Conservation (phyloP, 2,329 filamentous ascomycete species). For the Fusarium virguliforme region DNA sequence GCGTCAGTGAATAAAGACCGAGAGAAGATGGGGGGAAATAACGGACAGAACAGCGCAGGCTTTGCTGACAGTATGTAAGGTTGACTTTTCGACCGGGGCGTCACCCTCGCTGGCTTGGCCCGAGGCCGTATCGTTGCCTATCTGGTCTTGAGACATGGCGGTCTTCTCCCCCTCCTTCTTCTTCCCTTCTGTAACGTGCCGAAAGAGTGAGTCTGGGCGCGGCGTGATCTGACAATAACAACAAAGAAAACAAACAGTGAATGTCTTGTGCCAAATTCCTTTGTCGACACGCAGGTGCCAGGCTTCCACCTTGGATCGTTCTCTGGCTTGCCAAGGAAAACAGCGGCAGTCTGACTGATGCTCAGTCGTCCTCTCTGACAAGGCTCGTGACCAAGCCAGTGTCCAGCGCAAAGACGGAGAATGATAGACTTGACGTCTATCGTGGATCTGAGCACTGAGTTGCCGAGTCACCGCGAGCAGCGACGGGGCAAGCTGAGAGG, state of each 20-base stretch:
- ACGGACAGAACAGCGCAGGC: conserved; percentile 18
- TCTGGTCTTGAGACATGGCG: not conserved
- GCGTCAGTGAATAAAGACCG: too few relatives aligned
- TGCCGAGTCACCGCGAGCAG: conserved; percentile 1
- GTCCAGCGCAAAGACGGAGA: not conserved
- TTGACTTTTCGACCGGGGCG: too few relatives aligned
- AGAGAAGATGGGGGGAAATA: too few relatives aligned
- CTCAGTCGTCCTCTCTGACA: conserved; percentile 3
- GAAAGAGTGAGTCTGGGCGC: too few relatives aligned
- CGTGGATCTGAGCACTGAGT: conserved; percentile 14
- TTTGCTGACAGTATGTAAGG: too few relatives aligned
- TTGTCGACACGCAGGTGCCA: too few relatives aligned
- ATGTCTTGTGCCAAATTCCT: too few relatives aligned
- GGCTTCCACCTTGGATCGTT: not conserved
- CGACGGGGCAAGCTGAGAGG: not conserved
- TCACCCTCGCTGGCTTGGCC: not conserved
- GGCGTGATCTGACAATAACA: too few relatives aligned
- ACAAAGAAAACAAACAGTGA: too few relatives aligned
- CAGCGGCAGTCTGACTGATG: too few relatives aligned
- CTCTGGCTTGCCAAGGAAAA: too few relatives aligned
- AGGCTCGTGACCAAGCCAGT: not conserved
- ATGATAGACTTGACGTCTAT: conserved; percentile 15
- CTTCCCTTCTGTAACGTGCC: not conserved
- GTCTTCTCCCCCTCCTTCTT: not conserved
- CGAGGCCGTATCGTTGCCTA: not conserved